Conservation (phyloP, 164 flowering plant species). For the Buxus sempervirens region DNA sequence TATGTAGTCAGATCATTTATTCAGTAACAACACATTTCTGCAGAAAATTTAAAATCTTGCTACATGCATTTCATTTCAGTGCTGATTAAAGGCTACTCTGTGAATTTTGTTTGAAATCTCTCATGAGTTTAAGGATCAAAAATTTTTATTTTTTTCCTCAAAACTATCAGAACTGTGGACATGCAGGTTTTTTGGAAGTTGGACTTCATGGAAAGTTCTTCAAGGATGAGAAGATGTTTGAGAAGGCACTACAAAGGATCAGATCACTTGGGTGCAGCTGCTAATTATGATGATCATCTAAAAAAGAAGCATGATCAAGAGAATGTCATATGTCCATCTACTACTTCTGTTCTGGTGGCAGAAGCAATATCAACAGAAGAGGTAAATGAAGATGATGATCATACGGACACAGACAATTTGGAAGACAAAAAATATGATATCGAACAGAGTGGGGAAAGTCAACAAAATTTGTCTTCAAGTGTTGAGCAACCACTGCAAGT, state of each 20-base stretch:
- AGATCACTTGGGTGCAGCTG: constrained; percentile 91
- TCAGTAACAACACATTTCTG: constrained; percentile 5
- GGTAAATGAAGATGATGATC: constrained; percentile 71
- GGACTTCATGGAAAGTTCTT: constrained; percentile 86
- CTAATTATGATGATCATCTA: constrained; percentile 63
- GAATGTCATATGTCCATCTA: constrained; percentile 43
- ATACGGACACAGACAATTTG: constrained; percentile 39
- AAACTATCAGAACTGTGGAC: not conserved
- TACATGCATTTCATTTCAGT: not conserved
- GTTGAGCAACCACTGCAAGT: constrained; percentile 34
- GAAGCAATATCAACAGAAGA: constrained; percentile 77
- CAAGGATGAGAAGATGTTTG: constrained; percentile 82
- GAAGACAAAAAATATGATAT: constrained; percentile 26
- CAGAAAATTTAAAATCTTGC: not conserved
- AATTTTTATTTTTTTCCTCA: not conserved
- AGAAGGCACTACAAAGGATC: constrained; percentile 80
- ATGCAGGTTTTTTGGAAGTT: constrained; percentile 91
- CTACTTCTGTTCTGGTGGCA: constrained; percentile 64
- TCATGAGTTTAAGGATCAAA: not conserved
- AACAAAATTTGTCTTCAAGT: constrained; percentile 31
- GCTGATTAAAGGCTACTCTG: not conserved
- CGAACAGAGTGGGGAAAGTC: constrained; percentile 39
- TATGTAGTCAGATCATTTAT: constrained; percentile 32
- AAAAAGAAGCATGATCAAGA: constrained; percentile 33
- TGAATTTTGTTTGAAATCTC: not conserved